A percentile compares a stretch with the other conserved stretches of the same genome.
Conservation (phyloP, 2,329 filamentous ascomycete species). For the Botrytis tulipae region DNA sequence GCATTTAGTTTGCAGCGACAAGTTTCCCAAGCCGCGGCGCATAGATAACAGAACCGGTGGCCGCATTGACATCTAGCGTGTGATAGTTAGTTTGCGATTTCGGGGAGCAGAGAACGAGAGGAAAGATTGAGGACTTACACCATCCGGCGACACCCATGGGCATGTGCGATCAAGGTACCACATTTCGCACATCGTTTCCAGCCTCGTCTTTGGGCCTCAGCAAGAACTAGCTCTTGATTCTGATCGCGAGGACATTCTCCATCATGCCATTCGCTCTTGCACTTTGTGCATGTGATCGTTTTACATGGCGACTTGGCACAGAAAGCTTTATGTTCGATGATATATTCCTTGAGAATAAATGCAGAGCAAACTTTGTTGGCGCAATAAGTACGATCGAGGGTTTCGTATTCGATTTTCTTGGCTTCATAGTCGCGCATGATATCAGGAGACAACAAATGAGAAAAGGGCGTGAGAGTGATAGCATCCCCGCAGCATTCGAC, state of each 20-base stretch:
- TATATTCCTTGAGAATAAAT: background rate
- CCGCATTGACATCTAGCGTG: background rate
- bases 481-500: background rate
- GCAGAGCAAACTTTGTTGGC: background rate
- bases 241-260: background rate
- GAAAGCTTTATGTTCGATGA: background rate
- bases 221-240: background rate
- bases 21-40: background rate
- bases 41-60: background rate
- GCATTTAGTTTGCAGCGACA: background rate
- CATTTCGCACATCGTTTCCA: slow-evolving; percentile 5
- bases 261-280: slow-evolving; percentile 1
- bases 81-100: background rate
- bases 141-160: background rate
- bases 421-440: background rate
- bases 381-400: background rate
- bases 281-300: background rate
- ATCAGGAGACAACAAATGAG: background rate
- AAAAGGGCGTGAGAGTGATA: background rate
- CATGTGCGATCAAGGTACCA: background rate
- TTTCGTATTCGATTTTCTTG: background rate
- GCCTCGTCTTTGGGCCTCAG: background rate
- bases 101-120: background rate
- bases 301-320: background rate
- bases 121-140: background rate